Conservation (phyloP, 1,284 basidiomycete genomes). For the Sanghuangporus sanghuang region DNA sequence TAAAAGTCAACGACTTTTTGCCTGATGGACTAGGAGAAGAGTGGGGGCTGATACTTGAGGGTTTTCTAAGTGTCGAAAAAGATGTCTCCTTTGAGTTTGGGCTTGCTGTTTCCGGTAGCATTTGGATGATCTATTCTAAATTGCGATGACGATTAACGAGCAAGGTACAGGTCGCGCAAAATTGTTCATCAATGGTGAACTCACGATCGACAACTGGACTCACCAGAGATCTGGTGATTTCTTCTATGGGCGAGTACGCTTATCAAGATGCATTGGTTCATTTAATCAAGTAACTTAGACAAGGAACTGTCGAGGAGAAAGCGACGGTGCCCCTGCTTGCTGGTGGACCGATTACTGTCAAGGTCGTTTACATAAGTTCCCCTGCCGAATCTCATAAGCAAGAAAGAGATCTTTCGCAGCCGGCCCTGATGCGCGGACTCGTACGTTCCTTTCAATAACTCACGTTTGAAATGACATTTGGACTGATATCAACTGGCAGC, state of each 20-base stretch:
- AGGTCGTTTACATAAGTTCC: conserved; percentile 61
- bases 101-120: conserved; percentile 46
- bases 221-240: conserved; percentile 62
- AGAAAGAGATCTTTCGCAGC: conserved; percentile 41
- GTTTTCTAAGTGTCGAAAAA: conserved; percentile 37
- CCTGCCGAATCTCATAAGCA: conserved; percentile 36
- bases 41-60: conserved; percentile 49
- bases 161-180: conserved; percentile 42
- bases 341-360: conserved; percentile 41
- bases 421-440: conserved; percentile 62
- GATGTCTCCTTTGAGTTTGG: conserved; percentile 48
- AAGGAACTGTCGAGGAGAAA: conserved; percentile 61
- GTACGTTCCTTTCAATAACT: conserved; percentile 31
- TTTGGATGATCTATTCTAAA: background rate
- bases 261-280: background rate
- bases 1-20: conserved; percentile 64
- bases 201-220: conserved; percentile 67
- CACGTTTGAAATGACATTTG: background rate
- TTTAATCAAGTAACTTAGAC: conserved; percentile 27
- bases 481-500: conserved; percentile 28
- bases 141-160: background rate
- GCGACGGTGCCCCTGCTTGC: conserved; percentile 40
- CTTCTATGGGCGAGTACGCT: conserved; percentile 51
- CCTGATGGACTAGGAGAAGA: conserved; percentile 41
- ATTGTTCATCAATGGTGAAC: conserved; percentile 56